Conservation (phyloP, 768 basidiomycete genomes). For the Tulasnella sp. region DNA sequence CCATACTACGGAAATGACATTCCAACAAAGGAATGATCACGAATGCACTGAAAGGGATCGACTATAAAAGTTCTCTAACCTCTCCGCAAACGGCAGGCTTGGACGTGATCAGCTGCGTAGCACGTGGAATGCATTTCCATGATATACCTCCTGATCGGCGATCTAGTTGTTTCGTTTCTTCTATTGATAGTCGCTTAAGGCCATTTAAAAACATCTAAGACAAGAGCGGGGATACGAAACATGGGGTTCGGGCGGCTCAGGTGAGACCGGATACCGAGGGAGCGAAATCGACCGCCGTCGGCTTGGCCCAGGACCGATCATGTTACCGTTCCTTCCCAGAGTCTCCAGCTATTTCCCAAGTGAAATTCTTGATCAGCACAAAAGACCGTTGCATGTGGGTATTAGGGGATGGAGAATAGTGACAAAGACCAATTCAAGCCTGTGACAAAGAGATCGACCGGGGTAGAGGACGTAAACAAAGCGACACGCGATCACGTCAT, state of each 20-base stretch:
- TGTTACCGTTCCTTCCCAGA: neutral
- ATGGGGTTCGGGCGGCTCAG: slow-evolving; percentile 11
- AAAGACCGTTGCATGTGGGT: neutral
- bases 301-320: neutral
- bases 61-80: neutral
- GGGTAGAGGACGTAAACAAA: slow-evolving; percentile 17
- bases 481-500: slow-evolving; percentile 13
- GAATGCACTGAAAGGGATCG: neutral
- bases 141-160: neutral
- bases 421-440: neutral
- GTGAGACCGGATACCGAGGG: neutral
- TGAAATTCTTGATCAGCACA: neutral
- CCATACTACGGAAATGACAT: neutral
- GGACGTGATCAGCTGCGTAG: neutral
- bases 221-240: neutral
- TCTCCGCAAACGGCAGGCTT: slow-evolving; percentile 9
- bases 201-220: neutral
- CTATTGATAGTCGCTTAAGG: slow-evolving; percentile 2
- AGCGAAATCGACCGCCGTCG: neutral
- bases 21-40: neutral
- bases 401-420: neutral
- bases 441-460: slow-evolving; percentile 13
- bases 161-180: neutral
- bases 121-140: slow-evolving; percentile 3
- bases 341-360: neutral